These are phyloP conservation scores for Megacollybia marginata DNA, from an alignment of 768 basidiomycete genomes.

Conservation along the genomic window DNA sequence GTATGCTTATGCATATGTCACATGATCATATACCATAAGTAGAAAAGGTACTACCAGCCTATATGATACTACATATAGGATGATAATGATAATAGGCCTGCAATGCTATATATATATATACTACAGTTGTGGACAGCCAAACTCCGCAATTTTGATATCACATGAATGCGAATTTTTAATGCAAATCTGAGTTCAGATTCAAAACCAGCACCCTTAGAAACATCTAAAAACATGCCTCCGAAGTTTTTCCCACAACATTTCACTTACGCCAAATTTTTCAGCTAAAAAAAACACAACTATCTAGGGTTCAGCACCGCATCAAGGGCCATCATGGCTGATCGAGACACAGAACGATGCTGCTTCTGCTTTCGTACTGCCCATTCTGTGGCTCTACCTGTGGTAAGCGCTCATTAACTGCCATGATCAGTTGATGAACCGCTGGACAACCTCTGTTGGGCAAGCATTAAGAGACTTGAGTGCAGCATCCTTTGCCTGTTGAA, in stretches of 20 bases:
- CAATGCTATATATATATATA: too few relatives aligned
- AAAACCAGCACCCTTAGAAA: slow-evolving; percentile 9
- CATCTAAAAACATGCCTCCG: slow-evolving; percentile 7
- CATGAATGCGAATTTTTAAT: background rate
- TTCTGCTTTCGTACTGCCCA: slow-evolving; percentile 24
- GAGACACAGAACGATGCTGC: slow-evolving; percentile 11
- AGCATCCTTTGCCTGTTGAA: slow-evolving; percentile 7
- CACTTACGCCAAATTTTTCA: slow-evolving; percentile 8
- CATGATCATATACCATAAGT: too few relatives aligned
- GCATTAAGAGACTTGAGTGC: slow-evolving; percentile 14
- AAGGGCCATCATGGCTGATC: slow-evolving; percentile 13
- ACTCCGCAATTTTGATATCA: slow-evolving; percentile 5
- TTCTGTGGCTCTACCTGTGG: slow-evolving; percentile 17
- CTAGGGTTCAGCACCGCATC: slow-evolving; percentile 10
- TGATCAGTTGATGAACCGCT: slow-evolving; percentile 16
- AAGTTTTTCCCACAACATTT: slow-evolving; percentile 7
- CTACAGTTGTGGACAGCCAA: slow-evolving; percentile 15
- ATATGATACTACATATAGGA: too few relatives aligned
- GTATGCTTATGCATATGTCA: too few relatives aligned
- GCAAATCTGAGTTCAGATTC: slow-evolving; percentile 9
- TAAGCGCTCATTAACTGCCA: slow-evolving; percentile 20
- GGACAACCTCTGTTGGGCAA: slow-evolving; percentile 20
- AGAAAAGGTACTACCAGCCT: too few relatives aligned
- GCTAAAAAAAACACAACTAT: background rate
- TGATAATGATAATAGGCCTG: too few relatives aligned